These are phyloP conservation scores for Eragrostis curvula DNA, from an alignment of 176 grass and related monocot species.

Conservation along the genomic window DNA sequence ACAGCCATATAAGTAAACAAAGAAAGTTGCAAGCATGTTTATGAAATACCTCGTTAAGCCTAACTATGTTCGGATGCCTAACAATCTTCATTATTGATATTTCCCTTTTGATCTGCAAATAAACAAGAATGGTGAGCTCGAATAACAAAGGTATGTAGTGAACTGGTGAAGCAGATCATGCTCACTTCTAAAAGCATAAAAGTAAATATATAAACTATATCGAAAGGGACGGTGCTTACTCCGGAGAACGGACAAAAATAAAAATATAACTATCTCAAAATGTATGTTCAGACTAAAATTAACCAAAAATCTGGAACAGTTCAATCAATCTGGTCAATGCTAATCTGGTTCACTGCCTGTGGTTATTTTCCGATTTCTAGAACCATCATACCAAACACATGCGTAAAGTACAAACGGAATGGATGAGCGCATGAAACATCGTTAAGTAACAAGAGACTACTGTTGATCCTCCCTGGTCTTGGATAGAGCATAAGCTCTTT, in stretches of 20 bases:
- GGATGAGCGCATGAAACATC: background rate
- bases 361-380: background rate
- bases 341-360: background rate
- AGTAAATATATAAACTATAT: background rate
- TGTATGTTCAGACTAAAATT: background rate
- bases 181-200: background rate
- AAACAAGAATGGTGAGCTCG: slow-evolving; percentile 23
- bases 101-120: slow-evolving; percentile 88
- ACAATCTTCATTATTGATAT: slow-evolving; percentile 99
- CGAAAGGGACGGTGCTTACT: background rate
- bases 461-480: background rate
- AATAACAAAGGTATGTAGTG: background rate
- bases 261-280: no score
- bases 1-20: background rate
- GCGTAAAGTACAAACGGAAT: background rate
- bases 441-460: background rate
- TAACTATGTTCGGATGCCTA: slow-evolving; percentile 84
- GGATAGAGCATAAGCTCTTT: background rate
- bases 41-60: slow-evolving; percentile 84
- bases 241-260: background rate
- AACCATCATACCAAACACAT: background rate
- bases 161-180: background rate
- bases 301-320: background rate
- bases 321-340: background rate
- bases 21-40: background rate